Evolutionary conservation across 176 grass and related monocot species (phyloP).

Genomic region (Tillandsia leiboldiana): DNA sequence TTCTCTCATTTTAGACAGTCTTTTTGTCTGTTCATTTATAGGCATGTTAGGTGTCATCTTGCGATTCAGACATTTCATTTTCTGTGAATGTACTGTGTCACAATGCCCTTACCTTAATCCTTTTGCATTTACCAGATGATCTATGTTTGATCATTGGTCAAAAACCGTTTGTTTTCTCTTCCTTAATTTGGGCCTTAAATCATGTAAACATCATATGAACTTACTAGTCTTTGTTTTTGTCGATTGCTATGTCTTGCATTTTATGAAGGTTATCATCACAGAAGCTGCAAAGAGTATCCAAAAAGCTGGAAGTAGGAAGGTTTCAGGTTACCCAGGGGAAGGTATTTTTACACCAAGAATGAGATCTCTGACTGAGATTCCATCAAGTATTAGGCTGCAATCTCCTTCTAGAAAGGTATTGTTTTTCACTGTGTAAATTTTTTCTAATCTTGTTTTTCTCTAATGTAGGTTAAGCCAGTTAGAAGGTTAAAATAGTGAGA

Average conservation of each 20-base stretch:
- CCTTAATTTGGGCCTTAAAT: slow-evolving; percentile 1
- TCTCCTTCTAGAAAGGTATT: slow-evolving; percentile 42
- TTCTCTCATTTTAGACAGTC: too few species aligned
- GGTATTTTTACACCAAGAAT: slow-evolving; percentile 16
- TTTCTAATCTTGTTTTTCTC: background rate
- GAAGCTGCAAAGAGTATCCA: slow-evolving; percentile 48
- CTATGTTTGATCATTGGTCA: too few species aligned
- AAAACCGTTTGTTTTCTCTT: background rate
- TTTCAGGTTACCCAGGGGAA: slow-evolving; percentile 16
- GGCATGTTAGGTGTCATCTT: too few species aligned
- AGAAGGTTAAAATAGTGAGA: too few species aligned
- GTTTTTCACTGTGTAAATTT: slow-evolving; percentile 1
- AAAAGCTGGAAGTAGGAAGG: slow-evolving; percentile 24
- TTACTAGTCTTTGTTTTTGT: slow-evolving; percentile 4
- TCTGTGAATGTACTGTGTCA: too few species aligned
- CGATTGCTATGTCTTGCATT: slow-evolving; percentile 16
- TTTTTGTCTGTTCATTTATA: too few species aligned
- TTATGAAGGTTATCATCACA: slow-evolving; percentile 42
- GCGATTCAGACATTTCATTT: too few species aligned
- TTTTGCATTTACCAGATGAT: too few species aligned
- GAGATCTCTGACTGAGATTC: slow-evolving; percentile 21
- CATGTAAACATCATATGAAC: slow-evolving; percentile 10
- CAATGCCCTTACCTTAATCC: too few species aligned
- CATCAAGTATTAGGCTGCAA: slow-evolving; percentile 26
- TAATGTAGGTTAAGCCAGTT: too few species aligned